Evolutionary conservation across 345 rosid genomes (phyloP).

Genomic region (Euclidium syriacum): DNA sequence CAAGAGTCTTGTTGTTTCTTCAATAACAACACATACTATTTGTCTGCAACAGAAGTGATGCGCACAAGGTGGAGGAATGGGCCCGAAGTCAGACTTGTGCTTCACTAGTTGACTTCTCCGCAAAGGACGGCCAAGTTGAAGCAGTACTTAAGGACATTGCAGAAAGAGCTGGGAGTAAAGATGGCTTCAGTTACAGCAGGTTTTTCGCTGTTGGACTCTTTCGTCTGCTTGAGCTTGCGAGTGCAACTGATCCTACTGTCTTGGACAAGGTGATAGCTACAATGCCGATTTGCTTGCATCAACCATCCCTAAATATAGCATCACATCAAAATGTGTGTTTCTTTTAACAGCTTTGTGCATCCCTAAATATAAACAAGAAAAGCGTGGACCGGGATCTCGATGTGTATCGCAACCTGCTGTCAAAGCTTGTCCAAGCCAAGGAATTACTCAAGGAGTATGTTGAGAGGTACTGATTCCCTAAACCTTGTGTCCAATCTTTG

Average conservation of each 20-base stretch:
- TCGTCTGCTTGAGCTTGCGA: constrained; percentile 92
- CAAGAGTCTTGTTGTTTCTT: not conserved
- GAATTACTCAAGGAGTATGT: constrained; percentile 92
- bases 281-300: too few species aligned
- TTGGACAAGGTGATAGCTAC: constrained; percentile 84
- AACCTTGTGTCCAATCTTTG: too few species aligned
- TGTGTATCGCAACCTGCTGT: constrained; percentile 88
- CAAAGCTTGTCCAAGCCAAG: constrained; percentile 96
- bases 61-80: constrained; percentile 93
- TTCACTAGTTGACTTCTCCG: constrained; percentile 65
- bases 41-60: constrained; percentile 67
- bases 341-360: constrained; percentile 77
- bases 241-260: constrained; percentile 79
- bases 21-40: too few species aligned
- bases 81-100: constrained; percentile 61
- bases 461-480: constrained; percentile 51
- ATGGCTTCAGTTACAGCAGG: constrained; percentile 90
- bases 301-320: too few species aligned
- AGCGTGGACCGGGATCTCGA: constrained; percentile 96
- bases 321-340: too few species aligned
- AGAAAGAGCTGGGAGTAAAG: constrained; percentile 65
- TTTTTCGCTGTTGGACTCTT: constrained; percentile 95
- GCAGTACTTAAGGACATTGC: constrained; percentile 68
- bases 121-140: constrained; percentile 87
- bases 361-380: constrained; percentile 74